Percentiles rank a stretch among this genome's conserved stretches.
These are phyloP conservation scores for Rugonectria rugulosa DNA, from an alignment of 2,329 filamentous ascomycete genomes.

Conservation along the genomic window DNA sequence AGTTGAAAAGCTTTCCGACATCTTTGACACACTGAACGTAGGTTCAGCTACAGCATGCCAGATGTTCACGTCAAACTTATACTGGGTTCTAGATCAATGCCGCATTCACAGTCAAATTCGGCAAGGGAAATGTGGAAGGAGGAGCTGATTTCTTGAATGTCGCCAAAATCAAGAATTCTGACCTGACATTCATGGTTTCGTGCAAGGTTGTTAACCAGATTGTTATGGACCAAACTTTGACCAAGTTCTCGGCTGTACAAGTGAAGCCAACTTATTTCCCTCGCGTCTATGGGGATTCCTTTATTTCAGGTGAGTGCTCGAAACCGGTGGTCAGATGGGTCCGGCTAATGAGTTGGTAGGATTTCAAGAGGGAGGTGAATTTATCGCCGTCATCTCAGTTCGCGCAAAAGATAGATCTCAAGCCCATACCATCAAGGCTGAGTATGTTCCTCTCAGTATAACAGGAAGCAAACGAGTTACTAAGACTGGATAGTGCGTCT, in stretches of 20 bases:
- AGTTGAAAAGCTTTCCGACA: conserved; percentile 18
- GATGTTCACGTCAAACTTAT: background rate
- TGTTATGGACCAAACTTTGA: conserved; percentile 10
- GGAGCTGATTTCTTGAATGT: conserved; percentile 14
- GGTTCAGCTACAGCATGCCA: background rate
- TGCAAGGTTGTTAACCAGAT: conserved; percentile 22
- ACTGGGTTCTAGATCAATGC: conserved; percentile 18
- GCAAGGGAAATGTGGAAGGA: conserved; percentile 6
- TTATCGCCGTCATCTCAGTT: conserved; percentile 10
- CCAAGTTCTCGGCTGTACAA: too few relatives aligned
- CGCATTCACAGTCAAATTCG: conserved; percentile 18
- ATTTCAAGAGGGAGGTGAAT: conserved; percentile 13
- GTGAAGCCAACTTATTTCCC: too few relatives aligned
- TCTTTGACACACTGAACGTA: conserved; percentile 19
- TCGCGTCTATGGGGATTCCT: conserved; percentile 18
- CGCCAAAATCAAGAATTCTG: conserved; percentile 21
- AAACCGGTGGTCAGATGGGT: too few relatives aligned
- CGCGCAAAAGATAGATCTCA: conserved; percentile 7
- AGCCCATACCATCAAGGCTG: background rate
- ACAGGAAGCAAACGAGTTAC: too few relatives aligned
- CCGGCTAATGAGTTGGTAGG: background rate
- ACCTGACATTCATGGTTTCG: conserved; percentile 13
- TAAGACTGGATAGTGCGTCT: too few relatives aligned
- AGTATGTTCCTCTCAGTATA: conserved; percentile 5
- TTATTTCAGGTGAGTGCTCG: conserved; percentile 20